Evolutionary conservation across 169 alveolate genomes (phyloP).

Genomic region (Plasmodium knowlesi): DNA sequence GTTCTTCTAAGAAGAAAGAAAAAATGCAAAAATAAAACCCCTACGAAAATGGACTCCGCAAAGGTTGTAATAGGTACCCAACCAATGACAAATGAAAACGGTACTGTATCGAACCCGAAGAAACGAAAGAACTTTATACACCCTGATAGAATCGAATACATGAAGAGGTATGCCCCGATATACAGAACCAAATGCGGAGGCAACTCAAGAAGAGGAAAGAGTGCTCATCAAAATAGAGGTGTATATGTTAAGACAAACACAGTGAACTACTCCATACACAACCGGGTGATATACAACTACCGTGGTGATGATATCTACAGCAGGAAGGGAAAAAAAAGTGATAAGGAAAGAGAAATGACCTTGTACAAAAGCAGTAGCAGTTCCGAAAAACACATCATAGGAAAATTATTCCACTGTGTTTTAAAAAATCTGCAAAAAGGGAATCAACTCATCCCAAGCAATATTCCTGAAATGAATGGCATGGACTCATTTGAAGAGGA

Average conservation of each 20-base stretch:
- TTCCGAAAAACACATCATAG: not conserved
- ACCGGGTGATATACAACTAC: constrained; percentile 1
- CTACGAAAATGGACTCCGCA: not conserved
- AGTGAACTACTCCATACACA: not conserved
- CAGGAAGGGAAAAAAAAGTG: not conserved
- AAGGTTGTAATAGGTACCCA: not conserved
- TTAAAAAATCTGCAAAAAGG: not conserved
- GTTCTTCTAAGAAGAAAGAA: not conserved
- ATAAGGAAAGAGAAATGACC: not conserved
- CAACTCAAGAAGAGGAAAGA: not conserved
- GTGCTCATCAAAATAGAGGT: not conserved
- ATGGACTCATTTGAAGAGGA: not conserved
- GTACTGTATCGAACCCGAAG: not conserved
- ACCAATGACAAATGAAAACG: not conserved
- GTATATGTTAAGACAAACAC: not conserved
- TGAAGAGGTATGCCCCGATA: constrained; percentile 34
- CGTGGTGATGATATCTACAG: not conserved
- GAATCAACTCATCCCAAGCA: not conserved
- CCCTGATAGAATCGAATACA: not conserved
- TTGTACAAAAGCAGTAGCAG: not conserved
- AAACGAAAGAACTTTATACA: constrained; percentile 1
- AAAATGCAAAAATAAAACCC: not conserved
- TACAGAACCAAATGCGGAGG: not conserved
- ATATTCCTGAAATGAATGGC: not conserved
- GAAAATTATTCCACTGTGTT: not conserved